Base-by-base conservation (phyloP, 139 green algal species). In the Zygnema cylindricum region DNA sequence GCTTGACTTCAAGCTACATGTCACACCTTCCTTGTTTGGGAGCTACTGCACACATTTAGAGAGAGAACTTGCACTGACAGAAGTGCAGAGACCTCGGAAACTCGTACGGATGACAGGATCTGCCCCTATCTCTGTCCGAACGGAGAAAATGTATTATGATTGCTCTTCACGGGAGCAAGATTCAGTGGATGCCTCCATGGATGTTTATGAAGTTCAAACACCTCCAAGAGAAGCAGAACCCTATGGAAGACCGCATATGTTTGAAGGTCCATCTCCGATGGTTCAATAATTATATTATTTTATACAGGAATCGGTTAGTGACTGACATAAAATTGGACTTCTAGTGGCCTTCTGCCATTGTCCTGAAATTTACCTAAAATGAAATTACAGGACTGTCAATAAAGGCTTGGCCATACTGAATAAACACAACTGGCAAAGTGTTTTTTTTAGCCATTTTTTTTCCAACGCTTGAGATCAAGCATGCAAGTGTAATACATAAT, bases 1-100 rank as follows among this genome's bases (percentile, higher is more conserved):
- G 63, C 76, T 96, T 73, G 94, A 94, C 49, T 96, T 94, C 63
- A 57, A 85, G 25, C 84, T 96, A 77, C 75, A 89, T 36, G 91
- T 96, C 36, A 91, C 87, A n/a, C 55, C 49, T 21, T 77, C 54
- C 33, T 43, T 30, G 22, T 91, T 91, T 55, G 63, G 40, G 21
- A 55, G 43, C 82, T 91, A 91, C 81, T 85, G 81, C 69, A 35
- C 30, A 23, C 85, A 90, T 3, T 78, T 91, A 7, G 86, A 91
- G 55, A 22, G 25, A 23, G 42, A 91, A 75, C 38, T 91, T 22
- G 35, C 41, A 69, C 35, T 78, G 7, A 30, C 69, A 43, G 82
- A 41, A 35, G 40, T 7, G 25, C 36, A n/a, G 16, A 79, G 71
- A 16, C 71, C 71, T 79, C 71, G 36, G 11, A 41, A 41, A 16